phyloP scores from a whole-genome alignment of 805 yeast genomes.

The Yamadazyma endophytica region DNA sequence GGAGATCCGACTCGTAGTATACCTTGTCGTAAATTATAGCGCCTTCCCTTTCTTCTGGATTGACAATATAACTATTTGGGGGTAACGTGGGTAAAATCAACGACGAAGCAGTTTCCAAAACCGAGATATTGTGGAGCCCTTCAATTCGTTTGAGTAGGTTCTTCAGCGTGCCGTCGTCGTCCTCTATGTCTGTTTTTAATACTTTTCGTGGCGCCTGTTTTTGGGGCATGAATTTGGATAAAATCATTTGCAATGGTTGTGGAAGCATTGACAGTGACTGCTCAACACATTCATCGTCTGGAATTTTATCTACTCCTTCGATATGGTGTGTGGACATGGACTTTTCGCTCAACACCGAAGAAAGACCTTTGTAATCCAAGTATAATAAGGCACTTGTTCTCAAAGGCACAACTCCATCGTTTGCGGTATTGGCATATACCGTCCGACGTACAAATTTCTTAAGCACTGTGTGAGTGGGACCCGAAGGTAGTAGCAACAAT shows the following conservation, averaged over 20 bases:
- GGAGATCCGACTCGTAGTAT: slow-evolving; percentile 35
- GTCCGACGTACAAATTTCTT: slow-evolving; percentile 68
- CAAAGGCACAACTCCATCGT: slow-evolving; percentile 95
- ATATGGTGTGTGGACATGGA: slow-evolving; percentile 14
- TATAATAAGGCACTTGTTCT: slow-evolving; percentile 84
- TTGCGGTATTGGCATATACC: slow-evolving; percentile 80
- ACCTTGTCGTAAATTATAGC: slow-evolving; percentile 79
- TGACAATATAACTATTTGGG: slow-evolving; percentile 55
- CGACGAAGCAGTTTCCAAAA: slow-evolving; percentile 73
- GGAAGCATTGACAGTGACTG: slow-evolving; percentile 7
- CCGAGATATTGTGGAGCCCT: slow-evolving; percentile 61
- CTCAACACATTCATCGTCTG: slow-evolving; percentile 11
- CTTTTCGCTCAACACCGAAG: slow-evolving; percentile 11
- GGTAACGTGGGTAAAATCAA: slow-evolving; percentile 82
- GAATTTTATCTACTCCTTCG: slow-evolving; percentile 10
- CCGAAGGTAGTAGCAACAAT: slow-evolving; percentile 68
- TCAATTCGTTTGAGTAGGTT: slow-evolving; percentile 20
- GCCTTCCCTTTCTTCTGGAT: slow-evolving; percentile 62
- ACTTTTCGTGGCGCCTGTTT: slow-evolving; percentile 12
- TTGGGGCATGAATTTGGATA: slow-evolving; percentile 41
- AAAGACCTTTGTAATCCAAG: slow-evolving; percentile 73
- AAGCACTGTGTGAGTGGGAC: slow-evolving; percentile 64
- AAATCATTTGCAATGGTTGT: slow-evolving; percentile 31
- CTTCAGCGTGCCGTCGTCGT: slow-evolving; percentile 15
- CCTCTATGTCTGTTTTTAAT: slow-evolving; percentile 8